phyloP scores from a whole-genome alignment of 106 monocot genomes.

The Iris macrosiphon region DNA sequence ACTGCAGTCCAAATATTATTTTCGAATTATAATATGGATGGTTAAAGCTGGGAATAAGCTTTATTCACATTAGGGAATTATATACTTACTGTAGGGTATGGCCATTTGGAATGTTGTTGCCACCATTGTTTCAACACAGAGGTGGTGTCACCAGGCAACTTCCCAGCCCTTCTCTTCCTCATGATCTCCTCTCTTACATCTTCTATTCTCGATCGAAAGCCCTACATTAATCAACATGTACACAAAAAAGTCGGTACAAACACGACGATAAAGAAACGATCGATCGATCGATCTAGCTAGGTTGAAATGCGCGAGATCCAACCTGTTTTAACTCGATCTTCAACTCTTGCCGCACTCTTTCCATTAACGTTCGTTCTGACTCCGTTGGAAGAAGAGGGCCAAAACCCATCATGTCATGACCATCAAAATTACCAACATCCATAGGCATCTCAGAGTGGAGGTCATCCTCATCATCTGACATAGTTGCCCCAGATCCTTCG shows the following conservation, averaged over 20 bases:
- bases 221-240: conserved; percentile 8
- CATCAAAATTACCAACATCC: conserved; percentile 9
- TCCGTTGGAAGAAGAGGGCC: conserved; percentile 43
- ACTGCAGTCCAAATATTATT: too few species aligned
- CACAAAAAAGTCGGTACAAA: too few species aligned
- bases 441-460: conserved; percentile 22
- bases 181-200: conserved; percentile 59
- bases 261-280: background rate
- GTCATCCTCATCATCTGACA: conserved; percentile 58
- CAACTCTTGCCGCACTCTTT: conserved; percentile 49
- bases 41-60: too few species aligned
- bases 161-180: conserved; percentile 53
- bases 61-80: too few species aligned
- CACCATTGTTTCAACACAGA: conserved; percentile 55
- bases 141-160: conserved; percentile 53
- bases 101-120: conserved; percentile 62
- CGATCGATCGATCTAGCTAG: background rate
- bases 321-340: conserved; percentile 49
- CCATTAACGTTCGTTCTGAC: conserved; percentile 47
- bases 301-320: background rate
- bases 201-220: conserved; percentile 41
- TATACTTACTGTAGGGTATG: conserved; percentile 54
- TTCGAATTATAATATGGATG: too few species aligned
- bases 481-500: conserved; percentile 47
- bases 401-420: conserved; percentile 44